Base-by-base conservation (phyloP, 257 asterid genomes). In the Ocimum tenuiflorum region DNA sequence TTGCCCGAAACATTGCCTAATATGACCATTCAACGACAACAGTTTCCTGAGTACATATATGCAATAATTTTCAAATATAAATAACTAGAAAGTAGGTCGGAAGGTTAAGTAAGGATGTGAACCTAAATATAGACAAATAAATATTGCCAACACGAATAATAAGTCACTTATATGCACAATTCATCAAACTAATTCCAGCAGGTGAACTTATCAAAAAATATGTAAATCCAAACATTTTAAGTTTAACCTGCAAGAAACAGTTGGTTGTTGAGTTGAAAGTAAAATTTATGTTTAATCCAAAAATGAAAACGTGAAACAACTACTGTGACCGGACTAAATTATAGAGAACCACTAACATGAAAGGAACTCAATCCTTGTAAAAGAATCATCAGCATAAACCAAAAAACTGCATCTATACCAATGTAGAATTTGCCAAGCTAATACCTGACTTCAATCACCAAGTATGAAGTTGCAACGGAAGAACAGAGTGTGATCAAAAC, bases 1-100 rank as follows among this genome's bases (percentile, higher is more conserved):
- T 94, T 14, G 99, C 99, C 48, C 96, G 82, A 71, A 94, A 89
- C 99, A 94, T 94, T 63, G 97, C 97, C 99, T 94, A 72, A 53
- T 69, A 60, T 49, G 35, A 69, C 48, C 67, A 74, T 68, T 60
- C 51, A 65, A 49, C 62, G 63, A 73, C 49, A 75, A 73, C 36
- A 58, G 31, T 42, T 22, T 35, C 60, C 65, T 33, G 42, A 65
- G 45, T 66, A 15, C 54, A 51, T 42, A 51, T 24, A 60, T 50
- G 65, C 49, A 51, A 45, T 41, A 41, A 13, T 8, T 42, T 33
- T n/a, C 23, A 7, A 68, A 17, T 55, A 29, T 52, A 48, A 38
- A 22, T 47, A 1, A 19, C 56, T 47, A 19, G 49, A 23, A 50
- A 63, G 20, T 35, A 53, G 13, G 48, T 1, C 20, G 27, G 20